These are phyloP conservation scores for Physcia stellaris DNA, from an alignment of 495 filamentous ascomycete genomes.

Conservation along the genomic window DNA sequence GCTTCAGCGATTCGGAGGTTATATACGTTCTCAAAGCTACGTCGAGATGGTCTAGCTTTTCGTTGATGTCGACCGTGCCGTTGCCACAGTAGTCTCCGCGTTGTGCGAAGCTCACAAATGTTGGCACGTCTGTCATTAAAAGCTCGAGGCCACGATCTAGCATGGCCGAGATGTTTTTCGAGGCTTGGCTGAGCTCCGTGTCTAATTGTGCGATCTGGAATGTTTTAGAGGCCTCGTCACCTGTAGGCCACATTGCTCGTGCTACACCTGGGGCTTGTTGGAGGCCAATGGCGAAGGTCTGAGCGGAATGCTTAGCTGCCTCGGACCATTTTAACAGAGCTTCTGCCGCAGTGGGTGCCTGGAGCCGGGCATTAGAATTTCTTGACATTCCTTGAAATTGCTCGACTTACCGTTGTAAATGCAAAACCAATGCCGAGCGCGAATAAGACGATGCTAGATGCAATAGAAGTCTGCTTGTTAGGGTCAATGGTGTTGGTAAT, in stretches of 20 bases:
- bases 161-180: background rate
- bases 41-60: background rate
- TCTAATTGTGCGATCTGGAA: conserved; percentile 7
- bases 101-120: conserved; percentile 5
- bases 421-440: background rate
- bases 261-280: conserved; percentile 7
- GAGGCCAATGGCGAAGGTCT: background rate
- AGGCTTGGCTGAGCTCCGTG: background rate
- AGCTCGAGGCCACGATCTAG: conserved; percentile 1
- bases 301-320: background rate
- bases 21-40: conserved; percentile 4
- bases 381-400: background rate
- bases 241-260: conserved; percentile 6
- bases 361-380: background rate
- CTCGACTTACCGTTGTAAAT: background rate
- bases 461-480: background rate
- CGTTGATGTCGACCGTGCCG: background rate
- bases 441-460: background rate
- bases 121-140: conserved; percentile 4
- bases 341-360: conserved; percentile 6
- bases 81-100: conserved; percentile 1
- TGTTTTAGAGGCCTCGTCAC: background rate
- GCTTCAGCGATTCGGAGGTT: background rate
- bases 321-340: background rate
- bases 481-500: background rate